phyloP scores from a whole-genome alignment of 306 rosid genomes.

The Prunus kanzakura region DNA sequence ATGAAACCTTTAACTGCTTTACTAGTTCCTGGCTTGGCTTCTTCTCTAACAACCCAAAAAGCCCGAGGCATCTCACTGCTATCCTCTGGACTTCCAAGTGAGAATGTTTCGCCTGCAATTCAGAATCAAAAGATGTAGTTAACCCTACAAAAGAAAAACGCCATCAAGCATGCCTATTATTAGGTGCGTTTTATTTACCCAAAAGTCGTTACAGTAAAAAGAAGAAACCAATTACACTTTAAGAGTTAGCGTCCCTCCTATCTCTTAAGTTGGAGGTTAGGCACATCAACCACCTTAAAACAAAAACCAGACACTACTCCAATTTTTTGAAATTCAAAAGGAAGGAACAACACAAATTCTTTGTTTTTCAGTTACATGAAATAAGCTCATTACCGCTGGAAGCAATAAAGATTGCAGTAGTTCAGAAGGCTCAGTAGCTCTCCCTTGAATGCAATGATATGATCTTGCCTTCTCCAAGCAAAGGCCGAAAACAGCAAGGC shows the following conservation, averaged over 20 bases:
- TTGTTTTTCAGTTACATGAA: neutral
- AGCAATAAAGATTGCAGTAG: slow-evolving; percentile 76
- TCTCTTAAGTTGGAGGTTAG: neutral
- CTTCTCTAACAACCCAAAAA: slow-evolving; percentile 85
- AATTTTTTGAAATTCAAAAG: neutral
- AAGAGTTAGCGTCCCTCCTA: neutral
- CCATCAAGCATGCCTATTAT: neutral
- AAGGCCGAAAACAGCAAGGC: slow-evolving; percentile 74
- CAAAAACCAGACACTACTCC: neutral
- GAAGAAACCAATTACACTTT: neutral
- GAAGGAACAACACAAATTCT: neutral
- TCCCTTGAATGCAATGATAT: slow-evolving; percentile 52
- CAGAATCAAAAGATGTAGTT: slow-evolving; percentile 26
- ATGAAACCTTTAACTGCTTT: slow-evolving; percentile 68
- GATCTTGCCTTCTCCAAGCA: slow-evolving; percentile 75
- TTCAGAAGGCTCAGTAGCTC: slow-evolving; percentile 56
- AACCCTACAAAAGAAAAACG: neutral
- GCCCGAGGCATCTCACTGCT: slow-evolving; percentile 84
- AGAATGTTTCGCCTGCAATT: slow-evolving; percentile 79
- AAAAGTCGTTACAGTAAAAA: neutral
- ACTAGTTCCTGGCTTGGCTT: slow-evolving; percentile 70
- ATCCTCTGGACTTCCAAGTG: slow-evolving; percentile 88
- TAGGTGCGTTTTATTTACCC: neutral
- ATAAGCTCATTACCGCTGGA: slow-evolving; percentile 65
- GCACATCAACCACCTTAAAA: neutral